phyloP scores from a whole-genome alignment of 345 rosid species.

The Eucalyptus cloeziana region DNA sequence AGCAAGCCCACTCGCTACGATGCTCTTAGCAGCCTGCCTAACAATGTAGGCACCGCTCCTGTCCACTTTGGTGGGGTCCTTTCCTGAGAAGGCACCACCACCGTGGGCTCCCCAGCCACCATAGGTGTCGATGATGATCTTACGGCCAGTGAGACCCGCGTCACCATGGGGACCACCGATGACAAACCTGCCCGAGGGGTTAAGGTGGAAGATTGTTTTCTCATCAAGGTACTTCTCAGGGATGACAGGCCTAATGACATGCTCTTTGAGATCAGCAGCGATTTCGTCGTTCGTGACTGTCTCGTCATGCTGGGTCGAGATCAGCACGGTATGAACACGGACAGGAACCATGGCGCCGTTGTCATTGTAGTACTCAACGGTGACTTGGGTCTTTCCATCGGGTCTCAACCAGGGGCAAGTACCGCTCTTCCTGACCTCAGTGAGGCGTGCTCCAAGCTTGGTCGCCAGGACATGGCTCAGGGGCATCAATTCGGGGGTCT shows the following conservation, averaged over 20 bases:
- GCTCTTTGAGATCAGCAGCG: slow-evolving; percentile 2
- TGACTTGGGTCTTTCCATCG: slow-evolving; percentile 5
- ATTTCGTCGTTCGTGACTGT: not conserved
- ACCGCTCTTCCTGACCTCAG: slow-evolving; percentile 3
- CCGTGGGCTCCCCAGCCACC: slow-evolving; percentile 19
- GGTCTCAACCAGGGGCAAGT: slow-evolving; percentile 3
- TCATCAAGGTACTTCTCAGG: slow-evolving; percentile 4
- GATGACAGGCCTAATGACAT: not conserved
- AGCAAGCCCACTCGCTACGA: not conserved
- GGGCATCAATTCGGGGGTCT: slow-evolving; percentile 4
- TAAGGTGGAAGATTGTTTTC: slow-evolving; percentile 4
- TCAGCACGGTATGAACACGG: not conserved
- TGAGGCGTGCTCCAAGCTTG: slow-evolving; percentile 2
- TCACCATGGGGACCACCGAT: slow-evolving; percentile 4
- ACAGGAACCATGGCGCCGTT: slow-evolving; percentile 4
- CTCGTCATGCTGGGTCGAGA: slow-evolving; percentile 3
- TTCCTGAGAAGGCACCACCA: slow-evolving; percentile 19
- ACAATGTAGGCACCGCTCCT: slow-evolving; percentile 23
- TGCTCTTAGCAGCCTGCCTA: slow-evolving; percentile 5
- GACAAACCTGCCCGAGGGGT: slow-evolving; percentile 3
- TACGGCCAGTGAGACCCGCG: slow-evolving; percentile 1
- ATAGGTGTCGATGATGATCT: slow-evolving; percentile 17
- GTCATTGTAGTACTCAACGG: not conserved
- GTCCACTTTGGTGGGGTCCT: slow-evolving; percentile 17
- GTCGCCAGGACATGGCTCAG: slow-evolving; percentile 2